Base-by-base conservation (phyloP, 2,329 filamentous ascomycete species). In the Catunica adiposa region DNA sequence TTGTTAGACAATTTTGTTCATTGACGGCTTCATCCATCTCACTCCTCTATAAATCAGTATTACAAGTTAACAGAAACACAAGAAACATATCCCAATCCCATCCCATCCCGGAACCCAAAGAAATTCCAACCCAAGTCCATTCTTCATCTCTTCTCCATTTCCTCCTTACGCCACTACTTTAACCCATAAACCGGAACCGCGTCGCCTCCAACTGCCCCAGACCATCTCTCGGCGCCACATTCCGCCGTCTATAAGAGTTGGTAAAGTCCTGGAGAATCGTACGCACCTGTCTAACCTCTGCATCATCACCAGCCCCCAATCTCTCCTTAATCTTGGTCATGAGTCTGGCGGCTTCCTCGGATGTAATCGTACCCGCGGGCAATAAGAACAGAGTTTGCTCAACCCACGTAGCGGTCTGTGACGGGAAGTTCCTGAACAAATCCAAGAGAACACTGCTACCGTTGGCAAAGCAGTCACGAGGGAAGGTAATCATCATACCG, bases 401-500 rank as follows among this genome's bases (percentile, higher is more conserved):
- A 22, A 96, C 82, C 89, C 92, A 97, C 4, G 73, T 68, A 1
- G 85, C 81, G 14, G 89, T 87, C 64, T 92, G 78, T 55, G 79
- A 73, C 0, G 92, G 92, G 64, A 94, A 73, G 42, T 97, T 72
- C 66, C 95, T 84, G 65, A 98, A 95, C 61, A 97, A 75, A 2
- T 84, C 83, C 59, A 98, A 79, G 54, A 98, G 71, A n/a, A 95
- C 87, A 3, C 89, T 89, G 51, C 88, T 95, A 15, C 89, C 89
- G 65, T 98, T 92, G 0, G 89, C 83, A 65, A 97, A 94, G 70
- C 89, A 96, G 67, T 97, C 92, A 46, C 86, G 80, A 0, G 92
- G 94, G 70, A 98, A 98, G 0, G 85, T 94, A 67, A 96, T 96
- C 90, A 98, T 97, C 89, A 98, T 94, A 59, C 92, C 92, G 1